phyloP scores from a whole-genome alignment of 108 stramenopile species.

The Cylindrotheca fusiformis region DNA sequence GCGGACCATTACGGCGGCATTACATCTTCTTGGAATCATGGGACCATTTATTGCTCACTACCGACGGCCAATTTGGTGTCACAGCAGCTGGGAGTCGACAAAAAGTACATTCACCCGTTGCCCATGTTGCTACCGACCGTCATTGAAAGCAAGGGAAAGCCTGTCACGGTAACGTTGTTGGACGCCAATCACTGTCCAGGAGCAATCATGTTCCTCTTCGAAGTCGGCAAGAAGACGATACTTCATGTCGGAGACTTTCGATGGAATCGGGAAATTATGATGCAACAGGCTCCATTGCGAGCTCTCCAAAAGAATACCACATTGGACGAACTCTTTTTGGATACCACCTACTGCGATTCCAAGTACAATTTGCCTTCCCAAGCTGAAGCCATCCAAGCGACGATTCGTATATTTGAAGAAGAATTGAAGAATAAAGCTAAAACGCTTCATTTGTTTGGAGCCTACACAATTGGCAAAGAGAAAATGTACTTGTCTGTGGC shows the following conservation, averaged over 20 bases:
- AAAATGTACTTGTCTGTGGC: conserved; percentile 87
- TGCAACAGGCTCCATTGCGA: conserved; percentile 38
- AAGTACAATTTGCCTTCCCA: conserved; percentile 63
- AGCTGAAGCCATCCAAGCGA: conserved; percentile 47
- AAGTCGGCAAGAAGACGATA: conserved; percentile 52
- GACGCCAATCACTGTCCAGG: conserved; percentile 85
- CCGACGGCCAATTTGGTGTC: conserved; percentile 58
- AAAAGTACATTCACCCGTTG: conserved; percentile 64
- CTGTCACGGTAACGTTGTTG: conserved; percentile 58
- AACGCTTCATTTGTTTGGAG: conserved; percentile 86
- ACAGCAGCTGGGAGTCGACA: conserved; percentile 49
- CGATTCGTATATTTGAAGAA: conserved; percentile 44
- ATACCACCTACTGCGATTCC: conserved; percentile 75
- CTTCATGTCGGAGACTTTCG: conserved; percentile 80
- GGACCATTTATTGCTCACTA: conserved; percentile 74
- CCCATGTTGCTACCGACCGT: conserved; percentile 63
- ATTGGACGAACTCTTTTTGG: conserved; percentile 65
- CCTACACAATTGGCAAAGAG: conserved; percentile 95
- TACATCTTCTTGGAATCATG: conserved; percentile 57
- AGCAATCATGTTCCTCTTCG: conserved; percentile 89
- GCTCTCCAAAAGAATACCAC: conserved; percentile 12
- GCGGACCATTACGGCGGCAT: conserved; percentile 73
- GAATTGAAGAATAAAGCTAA: conserved; percentile 45
- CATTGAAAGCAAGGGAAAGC: conserved; percentile 48
- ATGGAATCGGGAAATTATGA: conserved; percentile 56